Base-by-base conservation (phyloP, 2,329 filamentous ascomycete species). In the Colletotrichum spinosum region DNA sequence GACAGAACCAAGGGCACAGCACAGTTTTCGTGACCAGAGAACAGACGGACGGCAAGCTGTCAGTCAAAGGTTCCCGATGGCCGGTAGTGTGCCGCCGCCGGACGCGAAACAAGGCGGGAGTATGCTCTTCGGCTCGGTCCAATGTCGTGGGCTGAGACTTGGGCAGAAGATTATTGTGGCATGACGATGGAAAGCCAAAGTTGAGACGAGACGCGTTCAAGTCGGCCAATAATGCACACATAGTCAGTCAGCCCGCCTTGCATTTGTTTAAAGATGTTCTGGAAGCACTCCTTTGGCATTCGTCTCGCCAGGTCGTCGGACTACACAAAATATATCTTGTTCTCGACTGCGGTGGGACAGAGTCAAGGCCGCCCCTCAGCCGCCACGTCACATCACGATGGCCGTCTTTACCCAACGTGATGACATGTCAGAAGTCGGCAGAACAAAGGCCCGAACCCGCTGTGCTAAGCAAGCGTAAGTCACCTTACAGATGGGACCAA, bases 111-210 rank as follows among this genome's bases (percentile, higher is more conserved):
- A 11, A 51, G 50, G 35, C 15, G 49, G 50, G 33, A 37, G 33
- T 42, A 49, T 25, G 15, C 39, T 25, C 25, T 60, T 45, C 25
- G 54, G 41, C 33, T 58, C 55, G 44, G 38, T 46, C 17, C 25
- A 42, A 50, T 41, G 46, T 50, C 45, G 13, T 37, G n/a, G 13
- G 6, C 15, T 35, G 39, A 17, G 13, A 37, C 25, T n/a, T 15
- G 42, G 42, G 35, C 49, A 50, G 50, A 53, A 60, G 33, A 45
- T 60, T 48, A 54, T 38, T 33, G 13, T 54, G 38, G 37, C 54
- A 44, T 38, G 44, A 60, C 34, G 8, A 8, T 17, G 35, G 25
- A 49, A 48, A 34, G 15, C 8, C 10, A 39, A 41, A 44, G 17
- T 35, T 39, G 35, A 49, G 25, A 25, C 25, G 25, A 25, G 25